Evolutionary conservation across 345 rosid genomes (phyloP), one percentile per base, ranked within the genome.

Genomic region (Iberis pinnata): DNA sequence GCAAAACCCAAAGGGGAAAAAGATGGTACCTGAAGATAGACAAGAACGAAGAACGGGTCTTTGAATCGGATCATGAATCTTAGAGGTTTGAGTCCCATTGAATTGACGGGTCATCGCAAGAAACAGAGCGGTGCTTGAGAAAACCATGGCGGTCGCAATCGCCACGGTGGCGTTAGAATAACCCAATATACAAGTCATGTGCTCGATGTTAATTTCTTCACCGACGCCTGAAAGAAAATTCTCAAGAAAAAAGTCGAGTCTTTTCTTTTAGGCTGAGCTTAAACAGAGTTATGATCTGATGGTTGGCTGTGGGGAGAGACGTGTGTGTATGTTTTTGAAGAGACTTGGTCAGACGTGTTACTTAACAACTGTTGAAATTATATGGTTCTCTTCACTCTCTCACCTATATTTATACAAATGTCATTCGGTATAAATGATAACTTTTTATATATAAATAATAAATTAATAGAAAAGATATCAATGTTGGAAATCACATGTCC

Each of bases 111-210:
- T 69, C 45, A 81, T 75, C 7, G 97, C 73, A 5, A 89, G 78
- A 54, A 76, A 76, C 43, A 89, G 66, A 25, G 78, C 75, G 4
- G 97, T 83, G 71, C 75, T 78, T n/a, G 97, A 85, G 65, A 83
- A 82, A 4, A 73, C 84, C 89, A 89, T 83, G 63, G 92, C 93
- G 4, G 97, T 77, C 8, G 92, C 95, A 17, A 89, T 60, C 10
- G 76, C 85, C 39, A 82, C 54, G 36, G 70, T 58, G 14, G 77
- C 76, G 54, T 70, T 77, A 20, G 79, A 76, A 56, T 57, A 60
- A 38, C 72, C 61, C 8, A 80, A 52, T 9, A 72, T 63, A 14
- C 54, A 57, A 35, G 80, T 29, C 56, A 60, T 33, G 41, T 15
- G 7, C 31, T 9, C 49, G 56, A 46, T 38, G 43, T 11, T 52